These are phyloP conservation scores for Polysphondylium violaceum DNA, from an alignment of 78 protist species.

Conservation along the genomic window DNA sequence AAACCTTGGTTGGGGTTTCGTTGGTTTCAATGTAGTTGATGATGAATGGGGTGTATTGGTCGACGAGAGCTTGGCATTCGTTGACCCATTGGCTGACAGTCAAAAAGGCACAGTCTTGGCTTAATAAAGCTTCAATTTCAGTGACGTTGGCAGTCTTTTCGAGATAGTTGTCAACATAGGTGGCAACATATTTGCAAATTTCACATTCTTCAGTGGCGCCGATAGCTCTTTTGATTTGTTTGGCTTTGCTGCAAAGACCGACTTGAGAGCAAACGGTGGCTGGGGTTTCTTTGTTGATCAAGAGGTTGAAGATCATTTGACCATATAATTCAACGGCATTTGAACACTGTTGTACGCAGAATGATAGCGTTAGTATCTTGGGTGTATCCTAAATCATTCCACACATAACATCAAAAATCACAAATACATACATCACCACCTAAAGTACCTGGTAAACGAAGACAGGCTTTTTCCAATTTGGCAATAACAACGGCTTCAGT, in stretches of 20 bases:
- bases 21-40: not conserved
- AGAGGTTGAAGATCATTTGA: not conserved
- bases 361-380: not conserved
- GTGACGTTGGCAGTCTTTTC: not conserved
- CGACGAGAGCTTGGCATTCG: not conserved
- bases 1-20: not conserved
- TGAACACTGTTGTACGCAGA: not conserved
- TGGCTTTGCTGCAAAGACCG: not conserved
- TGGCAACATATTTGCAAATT: conserved; percentile 9
- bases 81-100: not conserved
- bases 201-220: not conserved
- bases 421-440: not conserved
- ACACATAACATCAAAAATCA: not conserved
- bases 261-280: conserved; percentile 1
- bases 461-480: not conserved
- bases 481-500: conserved; percentile 9
- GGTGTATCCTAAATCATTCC: too few species aligned
- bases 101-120: not conserved
- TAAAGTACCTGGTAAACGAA: not conserved
- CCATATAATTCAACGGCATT: conserved; percentile 3
- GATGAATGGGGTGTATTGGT: not conserved
- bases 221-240: not conserved
- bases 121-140: not conserved
- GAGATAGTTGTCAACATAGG: not conserved
- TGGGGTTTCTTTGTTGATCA: conserved; percentile 11